Evolutionary conservation across 75 land plant genomes (phyloP).

Genomic region (Cupressus sempervirens): DNA sequence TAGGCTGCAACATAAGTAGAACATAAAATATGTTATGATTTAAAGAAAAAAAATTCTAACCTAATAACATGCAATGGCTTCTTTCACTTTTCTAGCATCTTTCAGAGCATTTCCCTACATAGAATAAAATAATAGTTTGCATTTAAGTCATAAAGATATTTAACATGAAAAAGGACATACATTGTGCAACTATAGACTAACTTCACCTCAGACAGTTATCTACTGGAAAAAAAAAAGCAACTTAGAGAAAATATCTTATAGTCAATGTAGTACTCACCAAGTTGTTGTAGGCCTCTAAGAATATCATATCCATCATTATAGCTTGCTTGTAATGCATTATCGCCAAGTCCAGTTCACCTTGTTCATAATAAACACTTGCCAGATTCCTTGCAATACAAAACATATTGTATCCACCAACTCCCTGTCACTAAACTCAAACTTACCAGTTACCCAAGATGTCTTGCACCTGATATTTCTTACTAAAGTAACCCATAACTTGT

Average conservation of each 20-base stretch:
- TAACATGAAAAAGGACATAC: not conserved
- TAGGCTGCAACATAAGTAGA: not conserved
- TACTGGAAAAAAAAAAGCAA: not conserved
- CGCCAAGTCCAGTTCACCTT: constrained; percentile 83
- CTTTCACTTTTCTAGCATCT: constrained; percentile 88
- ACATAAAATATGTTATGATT: not conserved
- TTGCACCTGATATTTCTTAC: constrained; percentile 4
- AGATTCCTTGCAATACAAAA: constrained; percentile 83
- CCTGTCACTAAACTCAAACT: constrained; percentile 31
- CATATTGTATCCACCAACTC: constrained; percentile 28
- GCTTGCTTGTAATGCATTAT: constrained; percentile 93
- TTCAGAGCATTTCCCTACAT: constrained; percentile 93
- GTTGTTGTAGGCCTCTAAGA: constrained; percentile 96
- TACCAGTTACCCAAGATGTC: constrained; percentile 17
- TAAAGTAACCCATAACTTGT: constrained; percentile 9
- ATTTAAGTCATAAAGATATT: not conserved
- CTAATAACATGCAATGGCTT: constrained; percentile 89
- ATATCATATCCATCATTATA: constrained; percentile 64
- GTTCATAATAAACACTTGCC: constrained; percentile 90
- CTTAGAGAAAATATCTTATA: not conserved
- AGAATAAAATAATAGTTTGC: not conserved
- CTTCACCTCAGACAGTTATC: not conserved
- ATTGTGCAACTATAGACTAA: not conserved
- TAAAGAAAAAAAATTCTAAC: constrained; percentile 23
- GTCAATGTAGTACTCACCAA: constrained; percentile 45